A percentile compares a stretch with the other conserved stretches of the same genome.
Conservation (phyloP, 495 filamentous ascomycete genomes). For the Glutinoglossum americanum region DNA sequence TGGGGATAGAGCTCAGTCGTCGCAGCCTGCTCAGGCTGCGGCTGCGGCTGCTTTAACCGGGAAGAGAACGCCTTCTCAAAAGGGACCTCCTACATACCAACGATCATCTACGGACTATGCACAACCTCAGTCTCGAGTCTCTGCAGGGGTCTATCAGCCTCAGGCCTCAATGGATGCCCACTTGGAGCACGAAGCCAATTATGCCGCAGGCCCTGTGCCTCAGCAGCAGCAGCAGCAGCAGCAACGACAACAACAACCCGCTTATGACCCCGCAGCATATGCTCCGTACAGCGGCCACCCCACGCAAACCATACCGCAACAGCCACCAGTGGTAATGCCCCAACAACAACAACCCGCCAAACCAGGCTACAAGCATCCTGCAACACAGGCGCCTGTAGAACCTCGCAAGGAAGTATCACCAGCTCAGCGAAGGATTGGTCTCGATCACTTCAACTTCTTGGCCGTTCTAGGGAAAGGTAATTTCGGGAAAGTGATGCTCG, state of each 20-base stretch:
- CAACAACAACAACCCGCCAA: slow-evolving; percentile 20
- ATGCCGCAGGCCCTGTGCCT: slow-evolving; percentile 14
- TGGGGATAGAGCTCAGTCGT: slow-evolving; percentile 22
- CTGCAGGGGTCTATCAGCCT: slow-evolving; percentile 15
- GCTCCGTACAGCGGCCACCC: slow-evolving; percentile 30
- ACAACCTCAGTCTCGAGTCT: slow-evolving; percentile 16
- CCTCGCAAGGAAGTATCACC: slow-evolving; percentile 6
- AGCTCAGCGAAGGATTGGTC: slow-evolving; percentile 45
- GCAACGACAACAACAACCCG: slow-evolving; percentile 34
- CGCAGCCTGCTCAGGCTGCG: slow-evolving; percentile 25
- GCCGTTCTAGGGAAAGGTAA: slow-evolving; percentile 98
- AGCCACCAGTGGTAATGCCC: slow-evolving; percentile 10
- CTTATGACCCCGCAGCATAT: slow-evolving; percentile 56
- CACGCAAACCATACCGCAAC: slow-evolving; percentile 17
- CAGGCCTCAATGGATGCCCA: slow-evolving; percentile 7
- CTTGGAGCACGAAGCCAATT: slow-evolving; percentile 15
- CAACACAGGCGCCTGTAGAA: slow-evolving; percentile 21
- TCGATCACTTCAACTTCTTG: slow-evolving; percentile 98
- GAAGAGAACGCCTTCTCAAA: slow-evolving; percentile 17
- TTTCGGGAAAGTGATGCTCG: slow-evolving; percentile 99
- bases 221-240: slow-evolving; percentile 24
- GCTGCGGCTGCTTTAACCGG: slow-evolving; percentile 22
- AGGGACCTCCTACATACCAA: slow-evolving; percentile 15
- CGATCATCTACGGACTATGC: slow-evolving; percentile 24
- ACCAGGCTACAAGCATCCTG: slow-evolving; percentile 7